Base-by-base conservation (phyloP, 2,329 filamentous ascomycete genomes). In the Fusarium poae region DNA sequence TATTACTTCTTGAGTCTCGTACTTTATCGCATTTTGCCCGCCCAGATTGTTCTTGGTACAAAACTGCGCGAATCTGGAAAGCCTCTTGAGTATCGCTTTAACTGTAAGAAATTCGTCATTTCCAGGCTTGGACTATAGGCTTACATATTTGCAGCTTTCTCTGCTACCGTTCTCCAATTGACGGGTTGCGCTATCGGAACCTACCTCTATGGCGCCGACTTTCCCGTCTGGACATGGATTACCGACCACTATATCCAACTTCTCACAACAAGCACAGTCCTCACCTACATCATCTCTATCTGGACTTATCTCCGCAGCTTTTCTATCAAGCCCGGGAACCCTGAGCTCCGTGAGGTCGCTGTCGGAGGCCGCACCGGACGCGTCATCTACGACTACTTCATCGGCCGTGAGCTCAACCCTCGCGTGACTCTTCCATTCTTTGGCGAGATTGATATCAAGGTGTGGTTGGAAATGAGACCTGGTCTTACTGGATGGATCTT, bases 381-480 rank as follows among this genome's bases (percentile, higher is more conserved):
- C 78, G 82, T 92, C 63, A 83, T 97, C 32, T 97, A 97, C 79
- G 94, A 97, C 80, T 97, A 93, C 86, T 97, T 93, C 80, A 97
- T 97, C 67, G 94, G 94, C n/a, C 92, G 94, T 21, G 94, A 97
- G 77, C 89, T 97, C 57, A 97, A 97, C 80, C 94, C 94, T 4
- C 92, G 94, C 44, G 78, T 96, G 58, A 88, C 85, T 0, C 80
- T 97, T 18, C 93, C 93, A 0, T 78, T 96, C 40, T 84, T 97
- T 63, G 92, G 93, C 64, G 91, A 93, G 66, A 84, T 97, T 54
- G 94, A 97, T 74, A 91, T 97, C 81, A 97, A 97, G 79, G 85
- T 89, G 25, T 97, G 90, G 80, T 91, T 92, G 77, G 94, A 97
- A 79, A 86, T 97, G 77, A 89, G 94, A 10, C 94, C 94, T 0